phyloP scores from a whole-genome alignment of 2,329 filamentous ascomycete genomes.

The Drechslera avenae region DNA sequence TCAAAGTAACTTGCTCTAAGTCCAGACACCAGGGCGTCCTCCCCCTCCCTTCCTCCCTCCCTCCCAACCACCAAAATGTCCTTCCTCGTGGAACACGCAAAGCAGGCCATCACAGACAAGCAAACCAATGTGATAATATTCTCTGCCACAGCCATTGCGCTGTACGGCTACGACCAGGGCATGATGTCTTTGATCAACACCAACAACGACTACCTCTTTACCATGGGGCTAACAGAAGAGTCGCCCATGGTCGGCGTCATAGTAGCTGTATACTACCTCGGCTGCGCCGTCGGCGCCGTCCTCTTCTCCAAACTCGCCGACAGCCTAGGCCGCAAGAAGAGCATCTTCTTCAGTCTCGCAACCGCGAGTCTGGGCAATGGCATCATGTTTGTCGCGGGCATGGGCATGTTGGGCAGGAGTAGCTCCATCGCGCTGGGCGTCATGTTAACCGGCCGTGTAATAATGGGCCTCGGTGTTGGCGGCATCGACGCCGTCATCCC shows the following conservation, averaged over 20 bases:
- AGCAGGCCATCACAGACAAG: conserved; percentile 42
- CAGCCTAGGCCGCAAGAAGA: conserved; percentile 58
- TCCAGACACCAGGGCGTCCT: not conserved
- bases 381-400: conserved; percentile 64
- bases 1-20: not conserved
- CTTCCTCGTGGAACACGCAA: conserved; percentile 4
- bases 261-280: conserved; percentile 66
- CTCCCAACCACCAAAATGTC: conserved; percentile 4
- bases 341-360: conserved; percentile 61
- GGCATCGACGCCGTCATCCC: conserved; percentile 67
- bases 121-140: conserved; percentile 59
- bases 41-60: too few relatives aligned
- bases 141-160: conserved; percentile 59
- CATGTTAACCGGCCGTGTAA: conserved; percentile 57
- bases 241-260: conserved; percentile 63
- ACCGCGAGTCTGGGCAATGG: conserved; percentile 62
- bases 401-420: conserved; percentile 48
- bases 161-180: conserved; percentile 58
- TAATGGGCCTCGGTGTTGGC: conserved; percentile 64
- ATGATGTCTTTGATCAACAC: conserved; percentile 62
- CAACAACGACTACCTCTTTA: conserved; percentile 60
- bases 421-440: conserved; percentile 49
- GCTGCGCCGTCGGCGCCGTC: conserved; percentile 63
- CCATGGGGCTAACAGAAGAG: conserved; percentile 60
- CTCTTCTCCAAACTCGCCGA: conserved; percentile 63